Evolutionary conservation across 1,139 yeast genomes (phyloP), one percentile per base, ranked within the genome.

Genomic region (Blastobotrys ciferrii): DNA sequence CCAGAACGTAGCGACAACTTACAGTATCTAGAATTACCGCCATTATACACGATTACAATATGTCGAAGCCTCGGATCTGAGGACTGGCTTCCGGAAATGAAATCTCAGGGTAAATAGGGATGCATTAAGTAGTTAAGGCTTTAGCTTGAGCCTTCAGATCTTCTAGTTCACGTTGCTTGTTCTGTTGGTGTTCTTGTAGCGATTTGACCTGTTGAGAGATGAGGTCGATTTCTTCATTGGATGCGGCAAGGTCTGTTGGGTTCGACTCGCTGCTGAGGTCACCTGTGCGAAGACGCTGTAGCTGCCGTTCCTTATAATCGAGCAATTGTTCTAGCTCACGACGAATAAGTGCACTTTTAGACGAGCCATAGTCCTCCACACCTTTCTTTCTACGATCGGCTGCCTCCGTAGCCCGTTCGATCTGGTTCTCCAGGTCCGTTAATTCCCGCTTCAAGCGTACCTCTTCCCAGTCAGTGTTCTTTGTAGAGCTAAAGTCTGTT

Each of bases 391-490:
- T 64, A 11, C 65, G 62, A 23, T 66, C 67, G n/a, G 78, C 72
- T 37, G 78, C 77, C 17, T 69, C 66, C 59, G 83, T 83, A 1
- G 87, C 83, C 53, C 76, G 75, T 3, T 71, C 70, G 50, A 88
- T 76, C 54, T 82, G 76, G 5, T 72, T 70, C 57, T 88, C 95
- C 50, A 88, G 69, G 56, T 87, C 87, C 4, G 81, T 76, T 53
- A 91, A 73, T 63, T 88, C 92, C 58, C 94, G 78, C 69, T 83
- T 82, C 56, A 89, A 75, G 57, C 95, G 76, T 30, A 86, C 95
- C 60, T 84, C 88, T 66, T 89, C 97, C 96, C 97, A 76, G 55
- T 73, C 92, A 6, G 87, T 81, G 37, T 84, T 89, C 61, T 82
- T 82, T 12, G 87, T 82, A 0, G 83, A 76, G 0, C 84, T 76